These are phyloP conservation scores for Chiua virens DNA, from an alignment of 768 basidiomycete species.

Conservation along the genomic window DNA sequence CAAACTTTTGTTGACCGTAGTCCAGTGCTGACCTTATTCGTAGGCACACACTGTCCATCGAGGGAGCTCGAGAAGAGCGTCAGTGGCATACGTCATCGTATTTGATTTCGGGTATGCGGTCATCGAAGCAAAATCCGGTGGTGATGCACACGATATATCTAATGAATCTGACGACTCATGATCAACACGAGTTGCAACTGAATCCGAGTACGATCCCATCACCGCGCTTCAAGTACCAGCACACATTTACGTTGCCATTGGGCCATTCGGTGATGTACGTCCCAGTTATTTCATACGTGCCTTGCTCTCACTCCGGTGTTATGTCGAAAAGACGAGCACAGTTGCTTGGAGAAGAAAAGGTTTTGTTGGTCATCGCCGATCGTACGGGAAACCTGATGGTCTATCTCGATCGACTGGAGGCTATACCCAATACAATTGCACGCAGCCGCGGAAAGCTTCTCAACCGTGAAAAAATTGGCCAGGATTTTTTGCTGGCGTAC, in stretches of 20 bases:
- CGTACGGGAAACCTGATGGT: slow-evolving; percentile 34
- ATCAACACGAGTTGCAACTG: slow-evolving; percentile 27
- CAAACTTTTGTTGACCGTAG: background rate
- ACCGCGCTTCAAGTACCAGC: slow-evolving; percentile 15
- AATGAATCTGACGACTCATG: slow-evolving; percentile 29
- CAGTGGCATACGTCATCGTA: background rate
- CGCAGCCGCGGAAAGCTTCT: slow-evolving; percentile 32
- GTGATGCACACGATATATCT: slow-evolving; percentile 21
- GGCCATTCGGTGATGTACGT: slow-evolving; percentile 22
- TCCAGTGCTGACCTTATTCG: background rate
- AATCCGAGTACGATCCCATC: slow-evolving; percentile 21
- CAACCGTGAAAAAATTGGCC: slow-evolving; percentile 47
- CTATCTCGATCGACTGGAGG: slow-evolving; percentile 36
- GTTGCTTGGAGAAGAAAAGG: slow-evolving; percentile 39
- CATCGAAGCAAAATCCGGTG: slow-evolving; percentile 16
- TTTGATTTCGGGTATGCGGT: slow-evolving; percentile 2
- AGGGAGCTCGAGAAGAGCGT: background rate
- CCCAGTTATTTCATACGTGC: background rate
- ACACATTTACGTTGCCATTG: slow-evolving; percentile 19
- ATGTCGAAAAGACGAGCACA: slow-evolving; percentile 35
- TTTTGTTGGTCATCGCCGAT: slow-evolving; percentile 44
- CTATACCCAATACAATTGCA: slow-evolving; percentile 34
- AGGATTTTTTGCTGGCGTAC: slow-evolving; percentile 45
- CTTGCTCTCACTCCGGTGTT: background rate
- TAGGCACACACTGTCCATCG: slow-evolving; percentile 15